Conservation (phyloP, 2,329 filamentous ascomycete species). For the Paraphaeosphaeria minitans region DNA sequence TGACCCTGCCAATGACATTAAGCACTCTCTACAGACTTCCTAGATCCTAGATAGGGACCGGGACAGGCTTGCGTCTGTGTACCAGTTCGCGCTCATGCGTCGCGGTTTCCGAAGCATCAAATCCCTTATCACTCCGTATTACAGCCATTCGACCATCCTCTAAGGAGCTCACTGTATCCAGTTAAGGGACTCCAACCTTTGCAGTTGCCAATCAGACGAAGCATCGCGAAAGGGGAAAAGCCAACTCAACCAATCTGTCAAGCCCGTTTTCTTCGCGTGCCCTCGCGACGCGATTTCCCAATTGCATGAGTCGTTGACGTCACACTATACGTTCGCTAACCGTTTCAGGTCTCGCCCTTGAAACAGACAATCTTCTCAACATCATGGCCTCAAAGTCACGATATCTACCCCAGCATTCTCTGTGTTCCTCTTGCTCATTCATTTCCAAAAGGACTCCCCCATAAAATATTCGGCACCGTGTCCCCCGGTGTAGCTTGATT, state of each 20-base stretch:
- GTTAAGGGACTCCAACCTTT: no score
- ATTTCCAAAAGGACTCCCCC: not conserved
- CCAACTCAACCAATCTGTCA: no score
- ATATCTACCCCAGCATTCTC: slow-evolving; percentile 11
- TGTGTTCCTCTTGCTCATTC: not conserved
- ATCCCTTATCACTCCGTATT: not conserved
- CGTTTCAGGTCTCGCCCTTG: slow-evolving; percentile 19
- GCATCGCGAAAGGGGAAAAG: no score
- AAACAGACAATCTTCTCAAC: slow-evolving; percentile 25
- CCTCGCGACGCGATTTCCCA: not conserved
- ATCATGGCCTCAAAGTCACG: slow-evolving; percentile 27
- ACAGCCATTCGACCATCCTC: no score
- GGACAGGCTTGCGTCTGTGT: no score
- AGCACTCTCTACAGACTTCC: no score
- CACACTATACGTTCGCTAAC: slow-evolving; percentile 26
- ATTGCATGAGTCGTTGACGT: slow-evolving; percentile 30
- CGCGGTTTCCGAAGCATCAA: not conserved
- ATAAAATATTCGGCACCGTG: not conserved
- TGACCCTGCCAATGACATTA: not conserved
- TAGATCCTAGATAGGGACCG: no score
- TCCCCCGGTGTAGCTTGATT: not conserved
- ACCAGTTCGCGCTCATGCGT: no score
- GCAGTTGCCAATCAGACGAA: no score
- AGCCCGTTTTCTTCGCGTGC: not conserved
- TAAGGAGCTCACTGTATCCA: no score